Evolutionary conservation across 352 stramenopile genomes (phyloP).

Genomic region (Phytophthora ohioensis): DNA sequence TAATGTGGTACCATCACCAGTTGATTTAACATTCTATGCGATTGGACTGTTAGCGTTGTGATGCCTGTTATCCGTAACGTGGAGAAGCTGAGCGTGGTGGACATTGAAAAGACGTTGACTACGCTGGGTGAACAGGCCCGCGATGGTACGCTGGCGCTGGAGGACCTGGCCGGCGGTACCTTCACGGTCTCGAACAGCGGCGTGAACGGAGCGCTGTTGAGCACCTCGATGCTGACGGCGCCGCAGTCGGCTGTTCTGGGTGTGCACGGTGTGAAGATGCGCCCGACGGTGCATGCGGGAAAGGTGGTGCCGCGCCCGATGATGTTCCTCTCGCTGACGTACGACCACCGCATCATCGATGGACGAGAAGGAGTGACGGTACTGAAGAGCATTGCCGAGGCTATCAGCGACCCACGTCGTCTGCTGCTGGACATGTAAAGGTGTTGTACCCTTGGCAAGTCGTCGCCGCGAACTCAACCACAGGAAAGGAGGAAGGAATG

Average conservation of each 20-base stretch:
- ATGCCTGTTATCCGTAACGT: conserved; percentile 98
- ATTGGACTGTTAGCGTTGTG: conserved; percentile 85
- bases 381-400: conserved; percentile 98
- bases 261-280: conserved; percentile 99
- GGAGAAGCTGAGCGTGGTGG: conserved; percentile 96
- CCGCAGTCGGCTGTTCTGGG: conserved; percentile 98
- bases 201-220: conserved; percentile 97
- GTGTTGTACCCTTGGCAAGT: background rate
- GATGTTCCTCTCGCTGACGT: conserved; percentile 99
- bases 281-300: conserved; percentile 92
- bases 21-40: conserved; percentile 11
- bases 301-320: conserved; percentile 98
- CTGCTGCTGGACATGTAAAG: conserved; percentile 90
- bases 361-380: conserved; percentile 99
- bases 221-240: conserved; percentile 98
- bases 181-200: conserved; percentile 99
- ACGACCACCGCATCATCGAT: conserved; percentile 99
- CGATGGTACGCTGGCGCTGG: conserved; percentile 70
- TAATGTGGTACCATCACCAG: background rate
- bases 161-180: conserved; percentile 97
- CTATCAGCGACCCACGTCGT: conserved; percentile 95
- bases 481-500: conserved; percentile 14
- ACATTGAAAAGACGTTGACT: conserved; percentile 97
- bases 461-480: background rate
- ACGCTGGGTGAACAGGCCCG: conserved; percentile 86